phyloP scores from a whole-genome alignment of 2,329 filamentous ascomycete species.

The Dichotomopilus funicola region DNA sequence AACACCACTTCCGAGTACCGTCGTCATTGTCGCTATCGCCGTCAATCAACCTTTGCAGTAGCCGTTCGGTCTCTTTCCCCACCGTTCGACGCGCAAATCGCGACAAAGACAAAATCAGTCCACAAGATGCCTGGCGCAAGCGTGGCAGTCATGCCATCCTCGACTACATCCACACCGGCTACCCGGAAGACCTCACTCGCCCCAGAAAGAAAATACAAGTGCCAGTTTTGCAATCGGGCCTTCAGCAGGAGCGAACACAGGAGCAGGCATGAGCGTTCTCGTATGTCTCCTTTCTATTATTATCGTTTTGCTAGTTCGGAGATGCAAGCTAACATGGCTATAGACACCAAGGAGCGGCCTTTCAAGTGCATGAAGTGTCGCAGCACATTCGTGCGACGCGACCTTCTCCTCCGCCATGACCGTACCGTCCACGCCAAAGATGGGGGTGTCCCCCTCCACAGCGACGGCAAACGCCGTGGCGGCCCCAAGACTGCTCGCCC shows the following conservation, averaged over 20 bases:
- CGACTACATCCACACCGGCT: conserved; percentile 61
- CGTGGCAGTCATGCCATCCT: conserved; percentile 57
- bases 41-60: conserved; percentile 18
- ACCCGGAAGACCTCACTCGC: conserved; percentile 69
- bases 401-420: conserved; percentile 92
- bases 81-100: conserved; percentile 21
- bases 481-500: conserved; percentile 61
- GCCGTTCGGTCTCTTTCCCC: conserved; percentile 11
- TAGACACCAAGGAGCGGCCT: conserved; percentile 96
- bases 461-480: conserved; percentile 82
- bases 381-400: conserved; percentile 96
- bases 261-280: conserved; percentile 92
- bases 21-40: conserved; percentile 29
- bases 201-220: conserved; percentile 98
- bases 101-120: conserved; percentile 27
- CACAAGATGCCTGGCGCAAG: conserved; percentile 63
- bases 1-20: conserved; percentile 28
- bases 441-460: conserved; percentile 86
- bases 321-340: conserved; percentile 12
- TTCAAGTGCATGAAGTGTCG: conserved; percentile 99
- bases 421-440: conserved; percentile 98
- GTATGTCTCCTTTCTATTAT: conserved; percentile 55
- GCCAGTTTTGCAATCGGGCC: conserved; percentile 95
- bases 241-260: conserved; percentile 97
- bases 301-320: not conserved